These are phyloP conservation scores for Cercis canadensis DNA, from an alignment of 306 rosid genomes.

Conservation along the genomic window DNA sequence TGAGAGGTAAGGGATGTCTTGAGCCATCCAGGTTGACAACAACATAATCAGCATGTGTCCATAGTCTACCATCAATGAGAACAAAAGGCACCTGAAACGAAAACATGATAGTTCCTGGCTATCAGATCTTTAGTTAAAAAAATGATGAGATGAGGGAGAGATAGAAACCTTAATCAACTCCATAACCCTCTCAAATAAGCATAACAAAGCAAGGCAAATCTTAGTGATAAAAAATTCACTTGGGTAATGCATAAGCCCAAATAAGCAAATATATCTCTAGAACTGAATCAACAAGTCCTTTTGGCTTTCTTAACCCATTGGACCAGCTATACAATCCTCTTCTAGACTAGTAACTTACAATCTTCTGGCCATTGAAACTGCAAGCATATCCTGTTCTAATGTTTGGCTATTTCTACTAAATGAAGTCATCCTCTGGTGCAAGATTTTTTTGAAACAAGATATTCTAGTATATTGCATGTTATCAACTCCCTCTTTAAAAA, in stretches of 20 bases:
- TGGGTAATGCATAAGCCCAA: conserved; percentile 6
- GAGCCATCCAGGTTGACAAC: conserved; percentile 75
- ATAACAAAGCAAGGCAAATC: conserved; percentile 17
- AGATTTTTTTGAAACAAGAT: conserved; percentile 8
- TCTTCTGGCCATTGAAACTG: conserved; percentile 8
- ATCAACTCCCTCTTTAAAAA: not conserved
- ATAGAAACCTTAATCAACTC: conserved; percentile 13
- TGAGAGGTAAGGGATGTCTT: conserved; percentile 79
- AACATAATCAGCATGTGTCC: conserved; percentile 50
- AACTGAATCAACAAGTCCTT: not conserved
- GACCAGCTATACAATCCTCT: conserved; percentile 1
- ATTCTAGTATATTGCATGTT: not conserved
- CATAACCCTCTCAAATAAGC: conserved; percentile 25
- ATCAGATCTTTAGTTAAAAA: not conserved
- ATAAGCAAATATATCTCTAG: not conserved
- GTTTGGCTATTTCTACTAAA: conserved; percentile 13
- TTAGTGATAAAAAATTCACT: not conserved
- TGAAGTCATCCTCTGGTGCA: not conserved
- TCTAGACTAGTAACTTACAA: not conserved
- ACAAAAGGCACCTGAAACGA: conserved; percentile 79
- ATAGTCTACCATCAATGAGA: conserved; percentile 62
- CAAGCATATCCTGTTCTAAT: conserved; percentile 5
- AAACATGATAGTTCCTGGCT: conserved; percentile 8
- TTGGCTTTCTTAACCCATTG: not conserved
- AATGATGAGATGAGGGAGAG: not conserved